phyloP scores from a whole-genome alignment of 441 rosid genomes.

The Pelargonium fulgidum region DNA sequence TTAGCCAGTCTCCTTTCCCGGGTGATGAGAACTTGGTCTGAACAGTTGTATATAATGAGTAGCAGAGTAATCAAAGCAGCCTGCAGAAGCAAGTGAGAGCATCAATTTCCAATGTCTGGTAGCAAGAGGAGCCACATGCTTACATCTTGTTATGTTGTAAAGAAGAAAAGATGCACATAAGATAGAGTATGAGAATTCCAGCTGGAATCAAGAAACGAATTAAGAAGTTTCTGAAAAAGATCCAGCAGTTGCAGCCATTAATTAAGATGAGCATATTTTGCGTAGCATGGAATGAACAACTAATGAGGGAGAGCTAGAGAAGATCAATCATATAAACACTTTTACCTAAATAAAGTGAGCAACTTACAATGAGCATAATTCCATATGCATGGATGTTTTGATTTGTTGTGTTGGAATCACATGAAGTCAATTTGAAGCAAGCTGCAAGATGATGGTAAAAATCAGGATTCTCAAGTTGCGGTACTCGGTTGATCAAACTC shows the following conservation, averaged over 20 bases:
- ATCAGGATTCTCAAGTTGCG: not conserved
- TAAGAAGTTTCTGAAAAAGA: slow-evolving; percentile 3
- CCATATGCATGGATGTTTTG: slow-evolving; percentile 93
- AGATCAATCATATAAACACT: not conserved
- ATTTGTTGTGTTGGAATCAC: slow-evolving; percentile 51
- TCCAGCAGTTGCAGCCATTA: not conserved
- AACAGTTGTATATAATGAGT: slow-evolving; percentile 79
- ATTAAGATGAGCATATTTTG: not conserved
- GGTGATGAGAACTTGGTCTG: slow-evolving; percentile 89
- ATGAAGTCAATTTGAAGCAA: slow-evolving; percentile 77
- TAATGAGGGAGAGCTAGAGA: not conserved
- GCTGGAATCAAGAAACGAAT: not conserved
- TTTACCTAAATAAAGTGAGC: slow-evolving; percentile 20
- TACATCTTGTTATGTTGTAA: not conserved
- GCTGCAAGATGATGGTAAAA: slow-evolving; percentile 36
- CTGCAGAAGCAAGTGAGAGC: slow-evolving; percentile 39
- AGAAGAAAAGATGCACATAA: slow-evolving; percentile 7
- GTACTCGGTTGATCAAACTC: slow-evolving; percentile 8
- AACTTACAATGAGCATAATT: slow-evolving; percentile 78
- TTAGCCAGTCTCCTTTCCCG: slow-evolving; percentile 74
- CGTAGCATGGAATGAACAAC: not conserved
- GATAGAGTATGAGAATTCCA: slow-evolving; percentile 1
- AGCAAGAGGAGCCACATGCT: not conserved
- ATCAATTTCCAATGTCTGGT: slow-evolving; percentile 13
- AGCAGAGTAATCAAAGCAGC: slow-evolving; percentile 65